Evolutionary conservation across 202 grass and related monocot genomes (phyloP), one percentile per base, ranked within the genome.

Genomic region (Hordeum pubiflorum): DNA sequence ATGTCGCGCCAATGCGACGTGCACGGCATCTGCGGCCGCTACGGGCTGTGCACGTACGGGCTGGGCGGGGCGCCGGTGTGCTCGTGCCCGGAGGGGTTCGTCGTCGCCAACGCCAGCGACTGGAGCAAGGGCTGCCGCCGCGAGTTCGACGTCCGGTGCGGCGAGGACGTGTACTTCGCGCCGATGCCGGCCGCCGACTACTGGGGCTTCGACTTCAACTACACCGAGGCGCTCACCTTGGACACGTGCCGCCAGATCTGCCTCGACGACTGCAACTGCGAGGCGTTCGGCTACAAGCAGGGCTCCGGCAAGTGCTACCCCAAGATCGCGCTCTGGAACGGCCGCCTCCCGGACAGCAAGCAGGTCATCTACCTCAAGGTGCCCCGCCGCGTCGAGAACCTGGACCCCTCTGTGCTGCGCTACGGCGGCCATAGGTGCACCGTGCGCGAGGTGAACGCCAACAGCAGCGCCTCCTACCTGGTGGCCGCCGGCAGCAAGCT

Each of bases 101-200:
- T 82, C 15, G 18, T 61, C 23, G 11, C 26, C 50, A 84, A 89
- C 74, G 55, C 73, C 0, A 11, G 67, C 52, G 87, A 92, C 76
- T 92, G 90, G 93, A 88, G 87, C 56, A 90, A 90, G 41, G 93
- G 93, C 0, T 96, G 93, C 93, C 84, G 70, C 13, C 75, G 83
- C 4, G 34, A 20, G 81, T 73, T 85, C 38, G 79, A 86, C 39
- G 21, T 92, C 39, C 69, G 24, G 20, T 90, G 87, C 76, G 77
- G 76, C 37, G 63, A 84, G 4, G 57, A 72, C 10, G 72, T 94
- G 32, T 34, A 41, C 9, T 94, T 91, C 79, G 48, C 74, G 5
- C 18, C 27, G 34, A 82, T 91, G 64, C 72, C 34, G 0, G 9
- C 24, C 4, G 12, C 75, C 2, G 85, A 92, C 52, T 96, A 52